Percentiles rank a stretch among this genome's conserved stretches.
These are phyloP conservation scores for Zizania latifolia DNA, from an alignment of 176 grass and related monocot species.

Conservation along the genomic window DNA sequence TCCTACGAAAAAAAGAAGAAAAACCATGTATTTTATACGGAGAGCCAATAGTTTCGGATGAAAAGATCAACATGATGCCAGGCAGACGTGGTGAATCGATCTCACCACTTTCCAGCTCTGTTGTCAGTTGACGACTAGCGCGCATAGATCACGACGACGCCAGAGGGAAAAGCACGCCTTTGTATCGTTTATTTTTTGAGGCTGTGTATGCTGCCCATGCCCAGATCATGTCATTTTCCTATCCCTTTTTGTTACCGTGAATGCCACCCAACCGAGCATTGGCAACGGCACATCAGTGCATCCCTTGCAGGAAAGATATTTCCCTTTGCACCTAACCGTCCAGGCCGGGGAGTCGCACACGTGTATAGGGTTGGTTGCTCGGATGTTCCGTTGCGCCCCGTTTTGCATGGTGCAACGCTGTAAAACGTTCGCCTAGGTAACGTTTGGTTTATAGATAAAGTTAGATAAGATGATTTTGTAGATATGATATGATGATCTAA, in stretches of 20 bases:
- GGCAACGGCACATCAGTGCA: background rate
- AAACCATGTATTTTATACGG: background rate
- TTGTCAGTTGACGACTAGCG: no score
- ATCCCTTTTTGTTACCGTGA: background rate
- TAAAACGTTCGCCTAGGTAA: no score
- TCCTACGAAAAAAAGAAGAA: background rate
- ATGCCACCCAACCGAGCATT: constrained; percentile 15
- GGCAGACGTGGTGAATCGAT: background rate
- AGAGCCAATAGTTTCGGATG: background rate
- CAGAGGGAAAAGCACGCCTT: background rate
- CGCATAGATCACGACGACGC: background rate
- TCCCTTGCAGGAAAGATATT: background rate
- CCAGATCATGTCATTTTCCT: background rate
- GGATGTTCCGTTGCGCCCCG: background rate
- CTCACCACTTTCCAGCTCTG: no score
- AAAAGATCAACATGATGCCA: background rate
- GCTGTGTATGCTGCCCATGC: background rate
- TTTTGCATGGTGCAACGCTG: background rate
- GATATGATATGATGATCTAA: no score
- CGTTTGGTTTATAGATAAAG: no score
- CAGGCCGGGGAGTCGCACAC: background rate
- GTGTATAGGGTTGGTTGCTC: background rate
- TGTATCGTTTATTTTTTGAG: background rate
- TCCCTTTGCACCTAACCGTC: background rate
- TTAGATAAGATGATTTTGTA: no score